phyloP scores from a whole-genome alignment of 768 basidiomycete species.

The Gloeophyllum trabeum region DNA sequence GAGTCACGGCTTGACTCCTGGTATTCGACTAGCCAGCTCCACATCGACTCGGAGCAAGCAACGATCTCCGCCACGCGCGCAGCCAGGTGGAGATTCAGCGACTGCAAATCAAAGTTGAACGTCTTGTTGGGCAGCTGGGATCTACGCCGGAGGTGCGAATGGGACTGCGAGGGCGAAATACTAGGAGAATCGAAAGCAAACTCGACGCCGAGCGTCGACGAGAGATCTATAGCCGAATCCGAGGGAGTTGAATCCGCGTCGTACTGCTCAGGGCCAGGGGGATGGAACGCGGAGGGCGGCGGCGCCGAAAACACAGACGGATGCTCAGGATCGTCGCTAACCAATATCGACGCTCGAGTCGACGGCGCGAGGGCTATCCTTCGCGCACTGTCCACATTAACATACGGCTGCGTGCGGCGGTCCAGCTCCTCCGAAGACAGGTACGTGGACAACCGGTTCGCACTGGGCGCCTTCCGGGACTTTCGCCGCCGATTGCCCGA shows the following conservation, averaged over 20 bases:
- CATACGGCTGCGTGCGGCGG: slow-evolving; percentile 26
- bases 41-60: slow-evolving; percentile 67
- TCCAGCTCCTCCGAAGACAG: slow-evolving; percentile 5
- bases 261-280: neutral
- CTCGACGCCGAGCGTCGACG: neutral
- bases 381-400: slow-evolving; percentile 33
- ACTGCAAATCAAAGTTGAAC: slow-evolving; percentile 43
- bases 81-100: slow-evolving; percentile 53
- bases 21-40: slow-evolving; percentile 57
- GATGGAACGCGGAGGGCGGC: neutral
- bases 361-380: slow-evolving; percentile 24
- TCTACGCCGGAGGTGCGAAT: neutral
- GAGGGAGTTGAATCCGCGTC: neutral
- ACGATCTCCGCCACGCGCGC: slow-evolving; percentile 53
- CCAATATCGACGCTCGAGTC: neutral
- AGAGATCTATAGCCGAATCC: neutral
- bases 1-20: slow-evolving; percentile 20
- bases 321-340: neutral
- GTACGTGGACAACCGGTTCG: neutral
- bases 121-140: slow-evolving; percentile 41
- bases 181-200: neutral
- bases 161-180: neutral
- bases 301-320: no score
- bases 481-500: neutral
- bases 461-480: neutral